These are phyloP conservation scores for Leccinum pellstonianum DNA, from an alignment of 768 basidiomycete genomes.

Conservation along the genomic window DNA sequence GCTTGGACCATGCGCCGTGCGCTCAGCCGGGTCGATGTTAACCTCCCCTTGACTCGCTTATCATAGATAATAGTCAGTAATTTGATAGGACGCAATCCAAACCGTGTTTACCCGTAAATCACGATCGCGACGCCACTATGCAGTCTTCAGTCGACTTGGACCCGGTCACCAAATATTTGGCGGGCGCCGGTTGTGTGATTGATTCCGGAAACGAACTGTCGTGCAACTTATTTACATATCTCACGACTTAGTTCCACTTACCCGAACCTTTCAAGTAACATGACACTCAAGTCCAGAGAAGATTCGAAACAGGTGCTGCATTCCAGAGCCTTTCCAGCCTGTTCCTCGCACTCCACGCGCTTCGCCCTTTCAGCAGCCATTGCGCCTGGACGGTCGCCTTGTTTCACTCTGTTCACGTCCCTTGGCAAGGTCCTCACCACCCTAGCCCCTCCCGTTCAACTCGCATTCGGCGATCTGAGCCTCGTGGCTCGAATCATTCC, in stretches of 20 bases:
- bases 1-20: no score
- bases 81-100: neutral
- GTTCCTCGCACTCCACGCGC: constrained; percentile 3
- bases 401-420: constrained; percentile 13
- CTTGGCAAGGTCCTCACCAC: constrained; percentile 10
- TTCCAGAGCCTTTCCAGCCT: neutral
- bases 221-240: constrained; percentile 1
- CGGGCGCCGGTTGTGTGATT: neutral
- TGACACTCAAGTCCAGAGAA: constrained; percentile 9
- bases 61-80: neutral
- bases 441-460: neutral
- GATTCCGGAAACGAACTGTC: constrained; percentile 11
- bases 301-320: neutral
- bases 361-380: constrained; percentile 3
- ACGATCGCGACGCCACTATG: neutral
- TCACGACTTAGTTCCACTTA: constrained; percentile 9
- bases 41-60: neutral
- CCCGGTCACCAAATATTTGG: constrained; percentile 9
- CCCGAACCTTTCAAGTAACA: constrained; percentile 5
- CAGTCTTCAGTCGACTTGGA: neutral
- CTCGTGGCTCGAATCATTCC: constrained; percentile 13
- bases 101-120: neutral
- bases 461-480: constrained; percentile 10
- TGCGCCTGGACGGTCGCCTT: neutral
- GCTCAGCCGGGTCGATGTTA: no score